Evolutionary conservation across 345 rosid genomes (phyloP).

Genomic region (Hypericum perforatum): DNA sequence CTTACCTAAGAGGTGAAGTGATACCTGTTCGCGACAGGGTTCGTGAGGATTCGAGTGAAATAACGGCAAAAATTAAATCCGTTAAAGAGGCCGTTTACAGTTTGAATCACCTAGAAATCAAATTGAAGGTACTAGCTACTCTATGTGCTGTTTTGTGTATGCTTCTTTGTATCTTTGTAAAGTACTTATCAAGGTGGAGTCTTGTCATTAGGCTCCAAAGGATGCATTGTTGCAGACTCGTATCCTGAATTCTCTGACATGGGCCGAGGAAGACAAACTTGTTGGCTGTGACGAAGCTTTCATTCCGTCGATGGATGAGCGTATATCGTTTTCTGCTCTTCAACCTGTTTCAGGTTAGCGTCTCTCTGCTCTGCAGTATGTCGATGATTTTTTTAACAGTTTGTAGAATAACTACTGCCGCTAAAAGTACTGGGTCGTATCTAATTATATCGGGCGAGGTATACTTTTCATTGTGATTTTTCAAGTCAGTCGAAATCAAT

Average conservation of each 20-base stretch:
- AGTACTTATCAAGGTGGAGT: too few species aligned
- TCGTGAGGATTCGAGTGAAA: constrained; percentile 17
- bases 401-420: too few species aligned
- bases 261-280: constrained; percentile 52
- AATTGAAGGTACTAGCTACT: constrained; percentile 57
- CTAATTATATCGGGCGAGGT: too few species aligned
- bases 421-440: too few species aligned
- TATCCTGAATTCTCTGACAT: constrained; percentile 40
- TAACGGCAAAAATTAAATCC: constrained; percentile 27
- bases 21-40: constrained; percentile 36
- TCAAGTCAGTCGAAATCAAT: constrained; percentile 1
- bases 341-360: constrained; percentile 55
- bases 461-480: too few species aligned
- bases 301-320: constrained; percentile 51
- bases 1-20: constrained; percentile 67
- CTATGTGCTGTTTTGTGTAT: not conserved
- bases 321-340: constrained; percentile 55
- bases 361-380: not conserved
- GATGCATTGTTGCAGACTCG: constrained; percentile 52
- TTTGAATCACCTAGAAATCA: constrained; percentile 63
- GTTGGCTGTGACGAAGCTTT: constrained; percentile 44
- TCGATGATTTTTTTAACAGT: too few species aligned
- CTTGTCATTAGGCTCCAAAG: constrained; percentile 40
- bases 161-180: not conserved
- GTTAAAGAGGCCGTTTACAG: constrained; percentile 49